Percentiles rank a stretch among this genome's conserved stretches.
These are phyloP conservation scores for Arctium minus DNA, from an alignment of 129 eudicot species.

Conservation along the genomic window DNA sequence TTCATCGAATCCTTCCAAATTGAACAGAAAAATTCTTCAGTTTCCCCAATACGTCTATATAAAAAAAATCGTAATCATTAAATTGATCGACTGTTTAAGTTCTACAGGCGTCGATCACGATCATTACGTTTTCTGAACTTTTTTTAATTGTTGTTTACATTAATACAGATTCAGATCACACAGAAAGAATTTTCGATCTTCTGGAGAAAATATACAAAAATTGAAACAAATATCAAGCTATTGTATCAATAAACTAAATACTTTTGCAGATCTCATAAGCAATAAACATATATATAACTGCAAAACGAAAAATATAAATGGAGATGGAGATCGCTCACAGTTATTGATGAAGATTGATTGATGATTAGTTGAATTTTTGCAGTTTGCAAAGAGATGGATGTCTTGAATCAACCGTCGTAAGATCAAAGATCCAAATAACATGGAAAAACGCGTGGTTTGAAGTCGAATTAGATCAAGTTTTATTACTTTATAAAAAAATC, in stretches of 20 bases:
- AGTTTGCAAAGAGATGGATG: background rate
- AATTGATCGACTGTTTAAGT: background rate
- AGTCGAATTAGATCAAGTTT: background rate
- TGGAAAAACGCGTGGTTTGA: background rate
- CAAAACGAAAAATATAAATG: background rate
- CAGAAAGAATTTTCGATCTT: background rate
- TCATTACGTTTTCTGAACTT: background rate
- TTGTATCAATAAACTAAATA: background rate
- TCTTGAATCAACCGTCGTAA: background rate
- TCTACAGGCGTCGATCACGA: background rate
- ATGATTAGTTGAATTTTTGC: background rate
- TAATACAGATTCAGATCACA: constrained; percentile 14
- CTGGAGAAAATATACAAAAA: background rate
- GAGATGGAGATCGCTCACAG: constrained; percentile 16
- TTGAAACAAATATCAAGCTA: background rate
- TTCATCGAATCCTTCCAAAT: background rate
- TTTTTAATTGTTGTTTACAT: background rate
- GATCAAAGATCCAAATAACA: background rate
- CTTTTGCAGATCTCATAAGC: background rate
- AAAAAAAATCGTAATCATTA: background rate
- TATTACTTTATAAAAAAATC: background rate
- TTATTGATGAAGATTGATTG: background rate
- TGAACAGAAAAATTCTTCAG: background rate
- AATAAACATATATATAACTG: background rate
- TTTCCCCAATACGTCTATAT: background rate